Evolutionary conservation across 768 basidiomycete genomes (phyloP).

Genomic region (Tephrocybe sp.): DNA sequence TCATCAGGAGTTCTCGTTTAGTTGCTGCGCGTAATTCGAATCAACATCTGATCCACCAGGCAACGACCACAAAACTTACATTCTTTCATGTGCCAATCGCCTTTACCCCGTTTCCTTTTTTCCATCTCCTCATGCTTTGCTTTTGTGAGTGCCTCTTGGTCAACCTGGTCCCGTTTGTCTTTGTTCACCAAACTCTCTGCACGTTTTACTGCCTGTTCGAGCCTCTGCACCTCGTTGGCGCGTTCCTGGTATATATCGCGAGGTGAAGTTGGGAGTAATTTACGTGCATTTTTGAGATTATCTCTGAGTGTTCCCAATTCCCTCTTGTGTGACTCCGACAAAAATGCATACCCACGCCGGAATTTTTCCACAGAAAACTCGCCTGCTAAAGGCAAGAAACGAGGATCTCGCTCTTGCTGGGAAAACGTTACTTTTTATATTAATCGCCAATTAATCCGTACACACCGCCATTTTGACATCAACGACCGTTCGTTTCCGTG

Average conservation of each 20-base stretch:
- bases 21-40: conserved; percentile 49
- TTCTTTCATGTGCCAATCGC: conserved; percentile 82
- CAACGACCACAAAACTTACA: conserved; percentile 40
- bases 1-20: conserved; percentile 68
- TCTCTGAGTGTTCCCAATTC: conserved; percentile 68
- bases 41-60: not conserved
- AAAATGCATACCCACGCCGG: conserved; percentile 69
- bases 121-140: conserved; percentile 57
- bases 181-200: conserved; percentile 75
- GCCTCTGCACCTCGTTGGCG: conserved; percentile 61
- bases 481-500: conserved; percentile 65
- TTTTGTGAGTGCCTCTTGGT: conserved; percentile 61
- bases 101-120: conserved; percentile 75
- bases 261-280: conserved; percentile 59
- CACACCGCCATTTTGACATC: conserved; percentile 66
- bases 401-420: conserved; percentile 82
- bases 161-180: conserved; percentile 66
- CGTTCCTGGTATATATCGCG: conserved; percentile 56
- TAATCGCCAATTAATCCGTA: not conserved
- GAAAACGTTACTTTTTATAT: not conserved
- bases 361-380: conserved; percentile 65
- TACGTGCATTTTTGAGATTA: conserved; percentile 66
- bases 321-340: conserved; percentile 57
- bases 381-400: conserved; percentile 76
- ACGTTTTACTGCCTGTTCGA: conserved; percentile 74